Evolutionary conservation across 257 asterid species (phyloP).

Genomic region (Lycium barbarum): DNA sequence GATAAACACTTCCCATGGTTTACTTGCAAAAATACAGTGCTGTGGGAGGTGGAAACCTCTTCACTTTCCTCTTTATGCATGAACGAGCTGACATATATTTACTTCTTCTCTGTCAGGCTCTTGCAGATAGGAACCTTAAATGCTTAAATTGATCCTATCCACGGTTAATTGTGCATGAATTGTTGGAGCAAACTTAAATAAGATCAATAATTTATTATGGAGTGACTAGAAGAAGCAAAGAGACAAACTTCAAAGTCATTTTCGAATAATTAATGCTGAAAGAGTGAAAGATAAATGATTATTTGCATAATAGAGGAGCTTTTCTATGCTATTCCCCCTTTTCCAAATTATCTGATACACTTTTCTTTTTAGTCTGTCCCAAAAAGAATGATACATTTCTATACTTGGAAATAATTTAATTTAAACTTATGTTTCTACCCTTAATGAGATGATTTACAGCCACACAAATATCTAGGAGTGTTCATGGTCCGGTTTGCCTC

Average conservation of each 20-base stretch:
- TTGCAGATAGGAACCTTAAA: neutral
- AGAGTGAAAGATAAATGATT: neutral
- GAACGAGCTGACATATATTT: neutral
- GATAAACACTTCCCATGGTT: neutral
- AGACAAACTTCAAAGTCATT: constrained; percentile 15
- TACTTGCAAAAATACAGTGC: neutral
- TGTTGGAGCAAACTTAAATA: neutral
- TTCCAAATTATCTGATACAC: too few relatives aligned
- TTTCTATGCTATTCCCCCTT: neutral
- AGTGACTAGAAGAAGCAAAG: neutral
- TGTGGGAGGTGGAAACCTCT: neutral
- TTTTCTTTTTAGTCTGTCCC: too few relatives aligned
- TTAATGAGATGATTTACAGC: too few relatives aligned
- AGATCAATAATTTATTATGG: neutral
- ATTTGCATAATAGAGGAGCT: neutral
- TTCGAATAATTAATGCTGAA: constrained; percentile 14
- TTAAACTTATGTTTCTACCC: too few relatives aligned
- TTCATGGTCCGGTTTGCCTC: too few relatives aligned
- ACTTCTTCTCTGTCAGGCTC: neutral
- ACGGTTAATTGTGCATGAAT: neutral
- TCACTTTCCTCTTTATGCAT: constrained; percentile 4
- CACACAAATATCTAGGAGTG: too few relatives aligned
- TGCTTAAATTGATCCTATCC: constrained; percentile 15
- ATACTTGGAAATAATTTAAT: too few relatives aligned
- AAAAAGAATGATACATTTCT: too few relatives aligned